Evolutionary conservation across 345 rosid species (phyloP), one percentile per base, ranked within the genome.

Genomic region (Eucalyptus curtisii): DNA sequence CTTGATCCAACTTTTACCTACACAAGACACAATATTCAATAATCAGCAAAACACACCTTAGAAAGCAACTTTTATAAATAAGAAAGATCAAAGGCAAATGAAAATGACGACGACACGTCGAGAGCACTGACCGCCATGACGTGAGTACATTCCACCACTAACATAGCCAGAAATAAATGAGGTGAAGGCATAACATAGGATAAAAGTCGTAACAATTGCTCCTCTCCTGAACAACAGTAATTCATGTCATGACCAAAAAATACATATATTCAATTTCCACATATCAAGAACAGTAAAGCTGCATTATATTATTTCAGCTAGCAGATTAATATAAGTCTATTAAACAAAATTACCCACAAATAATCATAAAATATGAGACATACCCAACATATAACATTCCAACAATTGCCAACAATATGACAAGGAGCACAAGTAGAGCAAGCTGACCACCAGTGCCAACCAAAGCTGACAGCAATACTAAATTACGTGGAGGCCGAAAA

Each of bases 121-220:
- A 40, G 84, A 76, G 47, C 79, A 47, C 96, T 91, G 93, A 98
- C 99, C 99, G 30, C 99, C 99, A 89, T 95, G 92, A 89, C 99
- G 96, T 57, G 99, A 98, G 93, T 98, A 97, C 99, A 98, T 96
- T 81, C 99, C 99, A 88, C 99, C 99, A 22, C 99, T 98, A 90
- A 98, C 99, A 88, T 98, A 98, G 90, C 99, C 99, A 91, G 99
- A 94, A 88, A 98, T 91, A 89, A 98, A 98, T 61, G 99, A 98
- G 25, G 99, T 98, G 91, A 98, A 94, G 87, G 99, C 99, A 88
- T 98, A 98, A 89, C 99, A 98, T 45, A 97, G 95, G 81, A 98
- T 97, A 92, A 96, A 98, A 87, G 99, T 97, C 45, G 99, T 98
- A 89, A 96, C 99, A 91, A 98, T 98, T 57, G 99, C 99, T 92